Evolutionary conservation across 768 basidiomycete species (phyloP), one percentile per base, ranked within the genome.

Genomic region (Sarcodon sp.): DNA sequence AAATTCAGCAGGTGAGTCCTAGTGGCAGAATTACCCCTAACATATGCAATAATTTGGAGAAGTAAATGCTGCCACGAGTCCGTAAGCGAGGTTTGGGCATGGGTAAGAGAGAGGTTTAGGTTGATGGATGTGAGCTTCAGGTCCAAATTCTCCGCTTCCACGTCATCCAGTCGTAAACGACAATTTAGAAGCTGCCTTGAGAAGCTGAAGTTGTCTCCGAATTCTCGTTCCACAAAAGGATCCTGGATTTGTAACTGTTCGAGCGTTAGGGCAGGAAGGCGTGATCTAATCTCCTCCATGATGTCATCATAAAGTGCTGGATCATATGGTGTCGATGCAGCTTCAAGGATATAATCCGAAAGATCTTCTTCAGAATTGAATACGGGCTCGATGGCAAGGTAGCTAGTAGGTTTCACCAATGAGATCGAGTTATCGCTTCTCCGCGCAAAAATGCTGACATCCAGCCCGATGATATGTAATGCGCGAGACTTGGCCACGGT

Each of bases 71-170:
- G 79, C 88, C 88, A 94, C 3, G 89, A 76, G 49, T 86, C 78
- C 0, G 83, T 76, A 41, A 90, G 69, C 1, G 77, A 67, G 2
- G 75, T 76, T 60, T 93, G 87, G 0, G 86, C 73, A 55, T 94
- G 84, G 16, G 86, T 70, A 35, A 96, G 67, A 1, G 90, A 92
- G 44, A 92, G 73, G 59, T 93, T 92, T 54, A 91, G 72, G 61
- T 96, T 96, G 61, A 93, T 78, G 1, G 81, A 78, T 44, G 76
- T 68, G 3, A 90, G 65, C 33, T 73, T 71, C 44, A 72, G 76
- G 53, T 85, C 75, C 11, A 78, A 65, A 4, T 65, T 64, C 9
- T 77, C 72, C 0, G 68, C 63, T 5, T 70, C 68, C 0, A 66
- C 61, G 54, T 71, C 70, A 34, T 74, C 68, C 0, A 73, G 76